These are phyloP conservation scores for Peniophora sp. DNA, from an alignment of 1,284 basidiomycete genomes.

Conservation along the genomic window DNA sequence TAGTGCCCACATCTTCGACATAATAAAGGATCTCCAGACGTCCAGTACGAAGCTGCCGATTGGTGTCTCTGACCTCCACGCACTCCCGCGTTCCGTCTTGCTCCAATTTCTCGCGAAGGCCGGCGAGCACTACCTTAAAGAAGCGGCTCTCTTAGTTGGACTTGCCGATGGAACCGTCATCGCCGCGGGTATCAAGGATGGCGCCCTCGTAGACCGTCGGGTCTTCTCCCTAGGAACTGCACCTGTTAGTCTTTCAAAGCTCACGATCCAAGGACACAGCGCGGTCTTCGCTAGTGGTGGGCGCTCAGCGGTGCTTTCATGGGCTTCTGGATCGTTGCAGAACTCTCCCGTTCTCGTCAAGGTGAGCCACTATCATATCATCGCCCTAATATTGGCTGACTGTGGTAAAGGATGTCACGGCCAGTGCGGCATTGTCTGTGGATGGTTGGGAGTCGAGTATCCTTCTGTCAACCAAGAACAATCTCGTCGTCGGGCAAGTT, in stretches of 20 bases:
- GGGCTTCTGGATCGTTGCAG: constrained; percentile 57
- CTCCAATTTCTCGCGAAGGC: constrained; percentile 53
- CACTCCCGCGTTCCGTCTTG: constrained; percentile 66
- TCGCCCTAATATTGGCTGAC: constrained; percentile 1
- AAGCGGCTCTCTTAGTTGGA: constrained; percentile 66
- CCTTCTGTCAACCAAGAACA: constrained; percentile 46
- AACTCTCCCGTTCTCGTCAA: constrained; percentile 71
- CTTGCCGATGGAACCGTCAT: constrained; percentile 77
- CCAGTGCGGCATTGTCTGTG: constrained; percentile 45
- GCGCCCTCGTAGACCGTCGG: constrained; percentile 45
- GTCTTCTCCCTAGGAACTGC: constrained; percentile 59
- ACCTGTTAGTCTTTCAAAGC: constrained; percentile 55
- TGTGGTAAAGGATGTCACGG: constrained; percentile 48
- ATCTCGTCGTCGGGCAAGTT: constrained; percentile 58
- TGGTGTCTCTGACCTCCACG: constrained; percentile 38
- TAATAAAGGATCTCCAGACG: constrained; percentile 25
- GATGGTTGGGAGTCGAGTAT: constrained; percentile 42
- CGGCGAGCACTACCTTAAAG: not conserved
- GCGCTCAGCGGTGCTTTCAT: constrained; percentile 56
- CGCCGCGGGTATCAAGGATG: constrained; percentile 22
- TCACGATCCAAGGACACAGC: constrained; percentile 38
- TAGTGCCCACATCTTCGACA: constrained; percentile 49
- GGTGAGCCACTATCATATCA: constrained; percentile 28
- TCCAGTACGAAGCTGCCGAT: constrained; percentile 35
- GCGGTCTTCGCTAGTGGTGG: constrained; percentile 61